Conservation (phyloP, 768 basidiomycete species). For the Phanerochaete sordida region DNA sequence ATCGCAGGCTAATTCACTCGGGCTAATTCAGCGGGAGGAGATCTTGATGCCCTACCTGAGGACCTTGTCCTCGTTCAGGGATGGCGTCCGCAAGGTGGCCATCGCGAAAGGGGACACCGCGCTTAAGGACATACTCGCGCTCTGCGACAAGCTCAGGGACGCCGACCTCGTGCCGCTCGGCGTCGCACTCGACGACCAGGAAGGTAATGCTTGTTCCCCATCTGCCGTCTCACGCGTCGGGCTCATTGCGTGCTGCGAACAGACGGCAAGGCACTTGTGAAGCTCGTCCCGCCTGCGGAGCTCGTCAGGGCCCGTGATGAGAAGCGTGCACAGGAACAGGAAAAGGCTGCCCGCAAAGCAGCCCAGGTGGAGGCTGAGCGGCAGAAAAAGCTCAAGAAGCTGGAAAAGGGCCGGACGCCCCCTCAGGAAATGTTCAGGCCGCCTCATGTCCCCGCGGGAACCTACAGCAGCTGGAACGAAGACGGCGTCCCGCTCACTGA, state of each 20-base stretch:
- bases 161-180: constrained; percentile 89
- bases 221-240: neutral
- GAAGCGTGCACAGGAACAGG: constrained; percentile 71
- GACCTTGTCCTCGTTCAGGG: constrained; percentile 84
- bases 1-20: constrained; percentile 8
- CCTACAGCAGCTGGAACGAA: constrained; percentile 84
- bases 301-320: constrained; percentile 86
- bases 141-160: constrained; percentile 90
- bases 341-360: constrained; percentile 78
- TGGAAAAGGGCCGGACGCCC: constrained; percentile 80
- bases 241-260: constrained; percentile 1
- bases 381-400: constrained; percentile 65
- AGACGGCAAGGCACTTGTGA: constrained; percentile 96
- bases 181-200: constrained; percentile 94
- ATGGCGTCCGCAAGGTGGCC: constrained; percentile 79
- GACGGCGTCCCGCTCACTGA: constrained; percentile 84
- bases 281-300: constrained; percentile 80
- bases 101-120: constrained; percentile 65
- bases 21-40: constrained; percentile 64
- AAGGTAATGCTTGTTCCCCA: constrained; percentile 47
- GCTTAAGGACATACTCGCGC: constrained; percentile 74
- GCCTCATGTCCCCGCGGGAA: constrained; percentile 67
- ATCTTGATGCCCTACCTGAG: constrained; percentile 87
- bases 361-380: constrained; percentile 61
- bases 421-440: constrained; percentile 84